Conservation (phyloP, 768 basidiomycete genomes). For the Sarcodon sp. region DNA sequence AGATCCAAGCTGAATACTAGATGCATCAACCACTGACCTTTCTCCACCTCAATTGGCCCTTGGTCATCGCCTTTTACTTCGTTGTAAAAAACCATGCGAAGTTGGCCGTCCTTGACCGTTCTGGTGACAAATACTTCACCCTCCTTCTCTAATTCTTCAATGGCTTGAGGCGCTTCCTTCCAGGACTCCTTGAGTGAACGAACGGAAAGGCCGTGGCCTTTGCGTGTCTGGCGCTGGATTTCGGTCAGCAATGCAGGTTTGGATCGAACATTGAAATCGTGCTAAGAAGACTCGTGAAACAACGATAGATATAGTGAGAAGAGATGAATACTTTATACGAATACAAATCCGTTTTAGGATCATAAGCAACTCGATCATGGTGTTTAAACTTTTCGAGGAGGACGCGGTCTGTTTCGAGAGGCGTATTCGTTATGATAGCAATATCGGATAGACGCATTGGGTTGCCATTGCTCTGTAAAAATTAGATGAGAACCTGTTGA, state of each 20-base stretch:
- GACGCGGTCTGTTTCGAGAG: conserved; percentile 55
- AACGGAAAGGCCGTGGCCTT: conserved; percentile 77
- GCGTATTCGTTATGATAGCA: conserved; percentile 68
- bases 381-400: conserved; percentile 72
- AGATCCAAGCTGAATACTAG: not conserved
- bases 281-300: conserved; percentile 29
- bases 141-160: conserved; percentile 84
- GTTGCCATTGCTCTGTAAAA: conserved; percentile 38
- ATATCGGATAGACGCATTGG: conserved; percentile 86
- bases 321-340: conserved; percentile 58
- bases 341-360: conserved; percentile 76
- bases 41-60: conserved; percentile 63
- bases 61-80: conserved; percentile 73
- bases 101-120: conserved; percentile 69
- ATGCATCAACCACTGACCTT: conserved; percentile 36
- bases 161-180: conserved; percentile 74
- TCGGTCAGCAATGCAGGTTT: conserved; percentile 77
- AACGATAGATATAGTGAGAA: conserved; percentile 2
- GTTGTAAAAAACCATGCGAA: conserved; percentile 85
- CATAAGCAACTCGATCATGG: conserved; percentile 70
- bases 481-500: conserved; percentile 17
- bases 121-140: conserved; percentile 85
- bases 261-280: conserved; percentile 76
- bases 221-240: conserved; percentile 74
- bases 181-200: conserved; percentile 82